These are phyloP conservation scores for Rostrohypoxylon terebratum DNA, from an alignment of 495 filamentous ascomycete genomes.

Conservation along the genomic window DNA sequence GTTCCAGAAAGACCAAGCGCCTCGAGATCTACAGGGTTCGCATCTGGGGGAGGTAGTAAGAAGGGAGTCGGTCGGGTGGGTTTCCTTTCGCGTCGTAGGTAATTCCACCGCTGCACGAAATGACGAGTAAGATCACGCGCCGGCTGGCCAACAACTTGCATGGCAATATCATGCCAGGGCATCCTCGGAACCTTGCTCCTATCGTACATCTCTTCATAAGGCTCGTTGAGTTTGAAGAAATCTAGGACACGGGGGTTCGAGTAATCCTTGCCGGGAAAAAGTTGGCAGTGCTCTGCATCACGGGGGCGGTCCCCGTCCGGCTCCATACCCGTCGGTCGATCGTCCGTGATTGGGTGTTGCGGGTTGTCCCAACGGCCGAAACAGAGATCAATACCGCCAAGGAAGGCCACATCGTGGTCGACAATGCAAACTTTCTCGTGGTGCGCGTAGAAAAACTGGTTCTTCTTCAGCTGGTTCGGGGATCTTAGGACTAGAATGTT, in stretches of 20 bases:
- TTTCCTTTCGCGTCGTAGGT: conserved; percentile 91
- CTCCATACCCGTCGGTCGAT: conserved; percentile 96
- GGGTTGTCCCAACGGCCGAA: conserved; percentile 98
- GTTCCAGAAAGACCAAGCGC: conserved; percentile 89
- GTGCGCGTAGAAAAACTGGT: conserved; percentile 99
- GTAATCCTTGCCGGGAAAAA: conserved; percentile 99
- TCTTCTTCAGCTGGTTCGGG: conserved; percentile 97
- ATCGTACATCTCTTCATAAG: conserved; percentile 99
- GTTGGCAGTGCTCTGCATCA: conserved; percentile 93
- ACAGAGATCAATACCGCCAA: conserved; percentile 96
- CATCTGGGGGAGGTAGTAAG: conserved; percentile 92
- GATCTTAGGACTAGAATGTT: conserved; percentile 97
- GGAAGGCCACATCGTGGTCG: conserved; percentile 95
- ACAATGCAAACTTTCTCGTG: conserved; percentile 97
- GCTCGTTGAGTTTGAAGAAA: conserved; percentile 92
- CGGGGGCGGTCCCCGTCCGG: conserved; percentile 75
- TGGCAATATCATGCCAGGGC: conserved; percentile 99
- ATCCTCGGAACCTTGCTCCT: conserved; percentile 86
- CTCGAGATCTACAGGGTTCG: conserved; percentile 84
- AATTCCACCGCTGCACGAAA: conserved; percentile 99
- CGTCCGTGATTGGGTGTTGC: conserved; percentile 88
- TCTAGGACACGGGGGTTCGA: conserved; percentile 96
- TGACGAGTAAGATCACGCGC: conserved; percentile 94
- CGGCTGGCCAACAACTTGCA: conserved; percentile 98
- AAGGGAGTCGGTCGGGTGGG: conserved; percentile 95